phyloP scores from a whole-genome alignment of 768 basidiomycete species.

The Lanmaoa pseudosensibilis region DNA sequence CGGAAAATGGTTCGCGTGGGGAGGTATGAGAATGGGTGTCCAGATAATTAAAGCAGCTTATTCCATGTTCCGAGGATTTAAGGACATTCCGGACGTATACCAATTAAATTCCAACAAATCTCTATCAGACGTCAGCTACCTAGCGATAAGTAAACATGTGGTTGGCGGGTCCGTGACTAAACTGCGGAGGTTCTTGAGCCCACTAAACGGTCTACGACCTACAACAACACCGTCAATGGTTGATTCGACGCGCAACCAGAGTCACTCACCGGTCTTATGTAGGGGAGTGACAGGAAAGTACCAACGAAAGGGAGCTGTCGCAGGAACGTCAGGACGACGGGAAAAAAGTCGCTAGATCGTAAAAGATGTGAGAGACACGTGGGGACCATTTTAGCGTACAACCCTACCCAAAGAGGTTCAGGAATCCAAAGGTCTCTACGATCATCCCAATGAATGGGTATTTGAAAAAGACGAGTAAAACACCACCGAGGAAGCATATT shows the following conservation, averaged over 20 bases:
- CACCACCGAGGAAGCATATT: constrained; percentile 83
- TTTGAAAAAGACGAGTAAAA: constrained; percentile 91
- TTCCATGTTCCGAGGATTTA: constrained; percentile 2
- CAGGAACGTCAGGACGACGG: constrained; percentile 95
- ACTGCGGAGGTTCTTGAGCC: constrained; percentile 78
- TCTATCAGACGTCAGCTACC: constrained; percentile 10
- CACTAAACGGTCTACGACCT: constrained; percentile 79
- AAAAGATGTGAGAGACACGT: constrained; percentile 3
- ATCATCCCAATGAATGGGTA: constrained; percentile 93
- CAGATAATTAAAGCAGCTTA: neutral
- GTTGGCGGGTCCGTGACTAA: constrained; percentile 33
- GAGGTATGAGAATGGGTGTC: constrained; percentile 4
- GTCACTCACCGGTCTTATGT: constrained; percentile 71
- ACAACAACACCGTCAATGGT: constrained; percentile 9
- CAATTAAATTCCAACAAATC: constrained; percentile 18
- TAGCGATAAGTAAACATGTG: neutral
- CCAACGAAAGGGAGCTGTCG: constrained; percentile 93
- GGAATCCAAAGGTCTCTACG: constrained; percentile 94
- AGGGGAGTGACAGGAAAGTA: constrained; percentile 80
- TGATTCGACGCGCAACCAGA: neutral
- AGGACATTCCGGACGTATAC: neutral
- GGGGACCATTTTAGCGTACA: neutral
- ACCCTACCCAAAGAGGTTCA: constrained; percentile 91
- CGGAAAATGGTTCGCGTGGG: constrained; percentile 16
- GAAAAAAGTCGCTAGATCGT: constrained; percentile 89